Evolutionary conservation across 2,329 filamentous ascomycete species (phyloP).

Genomic region (Cytospora chrysosperma): DNA sequence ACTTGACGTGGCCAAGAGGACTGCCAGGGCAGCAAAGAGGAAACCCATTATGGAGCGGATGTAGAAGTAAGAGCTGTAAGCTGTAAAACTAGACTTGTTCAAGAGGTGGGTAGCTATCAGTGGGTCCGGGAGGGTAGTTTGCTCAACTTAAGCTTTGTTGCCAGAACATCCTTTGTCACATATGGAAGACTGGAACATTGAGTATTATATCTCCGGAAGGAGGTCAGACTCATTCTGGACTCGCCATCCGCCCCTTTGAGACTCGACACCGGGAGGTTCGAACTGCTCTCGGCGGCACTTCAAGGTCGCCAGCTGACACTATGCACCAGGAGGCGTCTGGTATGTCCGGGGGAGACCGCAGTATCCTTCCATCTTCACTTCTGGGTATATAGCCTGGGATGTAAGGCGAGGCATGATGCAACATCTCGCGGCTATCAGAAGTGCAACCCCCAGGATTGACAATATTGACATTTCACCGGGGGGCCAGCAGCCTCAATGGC

Average conservation of each 20-base stretch:
- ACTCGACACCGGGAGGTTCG: neutral
- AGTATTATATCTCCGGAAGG: neutral
- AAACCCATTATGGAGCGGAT: neutral
- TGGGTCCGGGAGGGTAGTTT: neutral
- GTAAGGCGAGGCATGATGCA: neutral
- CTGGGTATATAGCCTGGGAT: neutral
- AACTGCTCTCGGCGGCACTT: neutral
- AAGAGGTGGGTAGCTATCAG: neutral
- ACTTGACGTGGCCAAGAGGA: neutral
- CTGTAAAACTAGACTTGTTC: neutral
- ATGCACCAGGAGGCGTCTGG: neutral
- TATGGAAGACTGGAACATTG: neutral
- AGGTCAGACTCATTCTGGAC: neutral
- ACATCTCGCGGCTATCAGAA: neutral
- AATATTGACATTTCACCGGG: neutral
- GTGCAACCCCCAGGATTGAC: neutral
- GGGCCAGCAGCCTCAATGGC: neutral
- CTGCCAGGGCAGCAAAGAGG: neutral
- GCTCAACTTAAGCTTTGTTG: neutral
- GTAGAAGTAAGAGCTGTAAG: neutral
- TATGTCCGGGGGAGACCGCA: neutral
- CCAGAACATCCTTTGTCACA: no score
- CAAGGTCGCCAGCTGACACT: neutral
- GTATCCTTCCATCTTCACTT: neutral
- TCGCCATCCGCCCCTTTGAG: neutral